Evolutionary conservation across 345 rosid species (phyloP).

Genomic region (Lagerstroemia speciosa): DNA sequence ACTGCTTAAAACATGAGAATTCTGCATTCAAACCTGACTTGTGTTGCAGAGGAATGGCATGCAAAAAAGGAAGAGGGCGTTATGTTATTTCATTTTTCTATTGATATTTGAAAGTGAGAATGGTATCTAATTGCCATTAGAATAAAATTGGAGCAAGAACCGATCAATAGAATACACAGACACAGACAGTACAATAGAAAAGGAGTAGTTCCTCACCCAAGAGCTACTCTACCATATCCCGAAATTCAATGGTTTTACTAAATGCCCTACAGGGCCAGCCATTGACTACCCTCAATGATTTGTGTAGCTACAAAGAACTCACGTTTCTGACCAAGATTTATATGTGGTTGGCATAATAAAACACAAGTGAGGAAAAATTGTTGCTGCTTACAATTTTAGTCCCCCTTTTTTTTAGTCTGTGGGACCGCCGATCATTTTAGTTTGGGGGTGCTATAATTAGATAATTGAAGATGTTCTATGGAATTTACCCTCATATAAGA

Average conservation of each 20-base stretch:
- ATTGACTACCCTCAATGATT: not conserved
- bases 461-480: constrained; percentile 4
- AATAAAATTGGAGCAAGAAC: not conserved
- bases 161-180: not conserved
- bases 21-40: not conserved
- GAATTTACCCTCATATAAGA: constrained; percentile 1
- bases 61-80: not conserved
- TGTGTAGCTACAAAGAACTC: not conserved
- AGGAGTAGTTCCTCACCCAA: too few relatives aligned
- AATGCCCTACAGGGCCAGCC: not conserved
- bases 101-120: not conserved
- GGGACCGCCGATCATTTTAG: not conserved
- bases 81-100: not conserved
- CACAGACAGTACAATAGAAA: not conserved
- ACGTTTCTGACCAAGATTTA: not conserved
- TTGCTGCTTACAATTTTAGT: not conserved
- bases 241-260: not conserved
- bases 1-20: not conserved
- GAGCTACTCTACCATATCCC: not conserved
- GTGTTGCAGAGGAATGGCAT: not conserved
- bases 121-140: not conserved
- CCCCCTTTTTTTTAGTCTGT: not conserved
- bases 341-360: not conserved
- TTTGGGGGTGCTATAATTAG: not conserved
- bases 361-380: not conserved